Evolutionary conservation across 768 basidiomycete species (phyloP), one percentile per base, ranked within the genome.

Genomic region (Termitomyces sp.): DNA sequence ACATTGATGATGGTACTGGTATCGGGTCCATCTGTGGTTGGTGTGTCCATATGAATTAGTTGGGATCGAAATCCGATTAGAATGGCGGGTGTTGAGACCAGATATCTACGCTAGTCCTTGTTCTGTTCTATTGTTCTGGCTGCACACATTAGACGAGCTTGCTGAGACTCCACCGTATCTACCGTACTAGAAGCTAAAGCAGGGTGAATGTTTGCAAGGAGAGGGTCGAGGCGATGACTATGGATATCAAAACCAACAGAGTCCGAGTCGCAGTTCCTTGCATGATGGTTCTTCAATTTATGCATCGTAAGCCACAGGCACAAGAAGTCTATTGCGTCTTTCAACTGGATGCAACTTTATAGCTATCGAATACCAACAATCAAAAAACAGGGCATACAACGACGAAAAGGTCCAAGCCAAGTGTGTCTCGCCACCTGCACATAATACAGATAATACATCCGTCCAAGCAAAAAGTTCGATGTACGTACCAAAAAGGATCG

Each of bases 241-340:
- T 73, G 69, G 50, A 83, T 66, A 67, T 92, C 89, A 15, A 91
- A 82, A 0, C 86, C 88, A 17, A 78, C 76, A 68, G 91, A 92
- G 45, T 88, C 84, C 61, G 82, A 91, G 43, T 88, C 83, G 61
- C 82, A 79, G 67, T 79, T 88, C 73, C 85, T 88, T 36, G 91
- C 83, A 29, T 77, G 76, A 10, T 89, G 78, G 2, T 83, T 85
- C 68, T 88, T 83, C 5, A 91, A 75, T 68, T 92, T 89, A 15
- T 83, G 85, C 69, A 88, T 88, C 5, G 84, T 79, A 4, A 90
- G 78, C 74, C 83, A 88, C 4, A 89, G 76, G 65, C 91, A 85
- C 6, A 88, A 72, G 1, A 92, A 76, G 38, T 87, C 81, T 2
- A 89, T 46, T 55, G 84, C 85, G 61, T 91, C 90, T 69, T 86